Evolutionary conservation across 2,329 filamentous ascomycete genomes (phyloP), one percentile per base, ranked within the genome.

Genomic region (Ramularia endophylla): DNA sequence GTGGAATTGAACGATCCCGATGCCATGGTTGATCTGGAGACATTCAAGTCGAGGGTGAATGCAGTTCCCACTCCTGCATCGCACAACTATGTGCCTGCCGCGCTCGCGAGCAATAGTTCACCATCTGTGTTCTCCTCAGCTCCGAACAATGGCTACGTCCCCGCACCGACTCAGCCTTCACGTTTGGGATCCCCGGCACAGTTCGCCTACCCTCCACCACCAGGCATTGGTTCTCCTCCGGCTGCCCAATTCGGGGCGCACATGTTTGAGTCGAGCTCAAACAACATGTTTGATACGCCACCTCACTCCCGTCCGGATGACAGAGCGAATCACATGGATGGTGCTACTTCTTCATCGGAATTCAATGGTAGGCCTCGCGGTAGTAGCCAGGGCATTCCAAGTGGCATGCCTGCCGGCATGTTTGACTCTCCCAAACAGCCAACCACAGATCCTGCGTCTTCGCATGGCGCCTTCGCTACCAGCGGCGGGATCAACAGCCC

Each of bases 381-480:
- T 19, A 34, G 32, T 13, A 31, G 30, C 27, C 6, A 25, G n/a
- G n/a, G n/a, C 11, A 51, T 51, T n/a, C 34, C 48, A 11, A 52
- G 46, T 18, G 51, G 46, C 16, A 50, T 55, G 40, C 46, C 46
- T 16, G 37, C 46, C 12, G 46, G 49, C 25, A 52, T 61, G 48
- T 61, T 61, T 34, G 58, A 62, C 36, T 59, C 57, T 32, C 57
- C 57, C n/a, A 58, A 53, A 41, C 48, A 52, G 28, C 38, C 48
- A 29, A 38, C 48, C 22, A 38, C 43, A 12, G 20, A 36, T 28
- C 16, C 27, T 40, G 41, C 41, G 34, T 43, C 18, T 37, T 44
- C 37, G 18, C 46, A 30, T 8, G 36, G 35, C 22, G 43, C 27
- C 29, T 53, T 56, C 41, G 48, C 47, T 7, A 45, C 44, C 7